Base-by-base conservation (phyloP, 2,329 filamentous ascomycete genomes). In the Ceratocystiopsis sp. region DNA sequence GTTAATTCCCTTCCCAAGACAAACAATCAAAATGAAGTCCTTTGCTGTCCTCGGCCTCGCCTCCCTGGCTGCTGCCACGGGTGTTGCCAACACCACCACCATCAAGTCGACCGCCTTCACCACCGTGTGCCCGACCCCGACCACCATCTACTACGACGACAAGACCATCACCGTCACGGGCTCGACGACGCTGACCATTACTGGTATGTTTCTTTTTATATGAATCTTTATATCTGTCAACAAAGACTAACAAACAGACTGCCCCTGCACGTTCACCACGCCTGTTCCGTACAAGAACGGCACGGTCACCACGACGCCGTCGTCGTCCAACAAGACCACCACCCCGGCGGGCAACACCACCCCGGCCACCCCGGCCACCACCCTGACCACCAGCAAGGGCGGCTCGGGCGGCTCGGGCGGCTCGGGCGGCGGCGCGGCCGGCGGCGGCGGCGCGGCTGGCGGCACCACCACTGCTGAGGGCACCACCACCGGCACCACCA, bases 81-180 rank as follows among this genome's bases (percentile, higher is more conserved):
- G 18, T 34, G 38, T 16, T 21, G 41, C 4, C 19, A 41, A 35
- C 37, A 49, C 48, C 18, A 42, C 46, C 39, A 51, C 49, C 33
- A 11, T 42, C 21, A 64, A 75, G 50, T 71, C 84, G 49, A 75
- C 73, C 46, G 61, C 64, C 45, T 73, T 72, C 66, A 76, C 71
- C 63, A 85, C 80, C 57, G 83, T 69, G 73, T 85, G 81, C 75
- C 78, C 80, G n/a, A 65, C 57, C 52, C 61, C 80, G 51, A 84
- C 80, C 53, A 72, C 70, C 55, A 67, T 79, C 62, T 69, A 68
- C 57, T 66, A 61, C 62, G 67, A 71, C 59, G 81, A 78, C 63
- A 81, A 80, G 69, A 79, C 71, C 53, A 66, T 84, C 61, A 77
- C 75, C 51, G 42, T 48, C 42, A 51, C 48, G 17, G 35, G 39